Percentiles rank a stretch among this genome's conserved stretches.
These are phyloP conservation scores for Marchantia paleacea DNA, from an alignment of 225 moss, liverwort and hornwort species.

Conservation along the genomic window DNA sequence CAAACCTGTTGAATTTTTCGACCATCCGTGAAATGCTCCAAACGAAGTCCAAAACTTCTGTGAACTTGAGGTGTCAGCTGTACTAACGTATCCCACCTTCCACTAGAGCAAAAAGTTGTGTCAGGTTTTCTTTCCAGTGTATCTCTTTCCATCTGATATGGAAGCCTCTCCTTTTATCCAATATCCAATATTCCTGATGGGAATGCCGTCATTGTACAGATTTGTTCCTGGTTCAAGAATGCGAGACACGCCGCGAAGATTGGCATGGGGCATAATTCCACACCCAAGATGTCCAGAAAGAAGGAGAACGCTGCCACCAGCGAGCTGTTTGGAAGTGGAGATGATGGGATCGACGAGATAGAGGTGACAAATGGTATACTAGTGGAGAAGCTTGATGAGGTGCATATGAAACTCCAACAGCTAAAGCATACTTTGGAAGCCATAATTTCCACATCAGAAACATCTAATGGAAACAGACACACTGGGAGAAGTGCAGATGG, in stretches of 20 bases:
- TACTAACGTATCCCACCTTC: too few species aligned
- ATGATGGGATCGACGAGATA: constrained; percentile 36
- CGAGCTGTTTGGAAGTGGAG: constrained; percentile 22
- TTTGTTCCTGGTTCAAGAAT: constrained; percentile 46
- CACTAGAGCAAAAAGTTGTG: too few species aligned
- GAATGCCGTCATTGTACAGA: constrained; percentile 13
- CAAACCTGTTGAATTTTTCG: too few species aligned
- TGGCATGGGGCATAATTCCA: constrained; percentile 6
- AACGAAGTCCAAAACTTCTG: too few species aligned
- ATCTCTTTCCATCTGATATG: too few species aligned
- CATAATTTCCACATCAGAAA: constrained; percentile 41
- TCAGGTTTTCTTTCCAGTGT: too few species aligned
- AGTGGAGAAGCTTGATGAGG: constrained; percentile 75
- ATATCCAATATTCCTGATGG: too few species aligned
- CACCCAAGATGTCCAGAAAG: not conserved
- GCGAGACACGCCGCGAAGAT: constrained; percentile 34
- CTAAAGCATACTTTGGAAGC: constrained; percentile 67
- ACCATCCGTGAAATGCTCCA: too few species aligned
- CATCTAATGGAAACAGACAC: constrained; percentile 32
- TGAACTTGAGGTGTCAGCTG: too few species aligned
- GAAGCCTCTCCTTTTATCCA: too few species aligned
- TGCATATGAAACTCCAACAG: constrained; percentile 62
- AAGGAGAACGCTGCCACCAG: constrained; percentile 5
- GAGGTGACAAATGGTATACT: constrained; percentile 45
- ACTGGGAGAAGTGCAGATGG: constrained; percentile 46